Evolutionary conservation across 2,329 filamentous ascomycete genomes (phyloP).

Genomic region (Zasmidium angulare): DNA sequence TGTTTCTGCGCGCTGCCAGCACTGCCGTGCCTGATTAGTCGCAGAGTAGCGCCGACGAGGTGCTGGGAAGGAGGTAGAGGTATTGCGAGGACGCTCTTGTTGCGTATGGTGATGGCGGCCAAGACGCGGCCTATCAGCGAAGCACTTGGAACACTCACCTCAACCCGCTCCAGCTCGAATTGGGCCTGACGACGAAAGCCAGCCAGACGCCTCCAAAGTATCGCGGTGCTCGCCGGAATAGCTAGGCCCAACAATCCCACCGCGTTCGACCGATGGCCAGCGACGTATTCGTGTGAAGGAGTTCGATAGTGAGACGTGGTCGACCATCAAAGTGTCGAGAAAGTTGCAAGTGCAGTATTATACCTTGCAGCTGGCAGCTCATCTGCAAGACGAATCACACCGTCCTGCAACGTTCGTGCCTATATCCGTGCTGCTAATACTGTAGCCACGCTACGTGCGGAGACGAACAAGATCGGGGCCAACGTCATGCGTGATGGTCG

Average conservation of each 20-base stretch:
- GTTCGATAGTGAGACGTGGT: background rate
- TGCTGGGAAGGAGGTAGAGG: background rate
- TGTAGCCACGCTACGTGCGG: background rate
- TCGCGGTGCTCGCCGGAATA: background rate
- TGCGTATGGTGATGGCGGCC: background rate
- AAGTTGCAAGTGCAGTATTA: too few relatives aligned
- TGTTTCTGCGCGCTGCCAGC: too few relatives aligned
- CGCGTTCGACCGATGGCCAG: background rate
- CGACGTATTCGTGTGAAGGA: background rate
- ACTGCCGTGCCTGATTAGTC: too few relatives aligned
- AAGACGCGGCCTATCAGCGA: background rate
- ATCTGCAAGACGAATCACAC: background rate
- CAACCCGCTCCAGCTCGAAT: background rate
- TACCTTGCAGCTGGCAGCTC: too few relatives aligned
- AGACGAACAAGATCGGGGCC: constrained; percentile 1
- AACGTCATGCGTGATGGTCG: constrained; percentile 1
- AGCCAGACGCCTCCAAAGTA: background rate
- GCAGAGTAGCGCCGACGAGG: background rate
- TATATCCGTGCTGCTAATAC: background rate
- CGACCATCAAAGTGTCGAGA: background rate
- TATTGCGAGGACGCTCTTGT: background rate
- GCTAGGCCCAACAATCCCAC: background rate
- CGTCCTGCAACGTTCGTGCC: background rate
- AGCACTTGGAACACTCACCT: background rate
- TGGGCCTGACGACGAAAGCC: background rate